A percentile compares a stretch with the other conserved stretches of the same genome.
phyloP scores from a whole-genome alignment of 768 basidiomycete genomes.

The Boletales sp. region DNA sequence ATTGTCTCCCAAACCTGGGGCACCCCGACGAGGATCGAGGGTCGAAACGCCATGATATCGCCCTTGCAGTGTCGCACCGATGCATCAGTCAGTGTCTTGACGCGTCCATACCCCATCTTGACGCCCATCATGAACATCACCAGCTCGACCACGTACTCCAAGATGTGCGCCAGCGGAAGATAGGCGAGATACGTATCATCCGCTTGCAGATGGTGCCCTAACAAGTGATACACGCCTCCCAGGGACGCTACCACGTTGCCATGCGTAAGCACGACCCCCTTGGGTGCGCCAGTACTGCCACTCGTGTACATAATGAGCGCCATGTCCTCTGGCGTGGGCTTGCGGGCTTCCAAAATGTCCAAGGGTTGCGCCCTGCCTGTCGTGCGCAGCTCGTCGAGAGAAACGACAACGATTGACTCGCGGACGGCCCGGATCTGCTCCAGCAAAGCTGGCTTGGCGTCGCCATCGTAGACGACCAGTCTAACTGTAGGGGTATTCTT shows the following conservation, averaged over 20 bases:
- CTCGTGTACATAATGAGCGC: constrained; percentile 84
- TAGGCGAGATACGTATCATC: constrained; percentile 70
- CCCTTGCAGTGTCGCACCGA: constrained; percentile 88
- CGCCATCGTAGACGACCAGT: constrained; percentile 83
- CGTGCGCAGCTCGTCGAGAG: constrained; percentile 67
- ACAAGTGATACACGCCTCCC: constrained; percentile 71
- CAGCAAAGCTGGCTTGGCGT: constrained; percentile 47
- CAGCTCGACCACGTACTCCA: constrained; percentile 90
- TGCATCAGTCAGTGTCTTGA: constrained; percentile 94
- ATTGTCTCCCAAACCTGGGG: constrained; percentile 98
- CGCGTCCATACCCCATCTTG: constrained; percentile 83
- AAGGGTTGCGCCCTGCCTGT: constrained; percentile 56
- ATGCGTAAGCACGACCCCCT: constrained; percentile 90
- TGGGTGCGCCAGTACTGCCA: constrained; percentile 89
- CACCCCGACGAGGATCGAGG: constrained; percentile 91
- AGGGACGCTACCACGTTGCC: constrained; percentile 81
- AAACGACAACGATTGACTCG: constrained; percentile 56
- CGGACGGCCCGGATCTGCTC: constrained; percentile 55
- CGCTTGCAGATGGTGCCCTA: constrained; percentile 48
- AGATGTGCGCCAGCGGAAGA: constrained; percentile 90
- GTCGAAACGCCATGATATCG: constrained; percentile 78
- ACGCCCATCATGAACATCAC: constrained; percentile 71
- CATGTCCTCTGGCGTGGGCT: constrained; percentile 48
- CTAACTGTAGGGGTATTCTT: constrained; percentile 71
- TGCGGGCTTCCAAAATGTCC: constrained; percentile 48